Evolutionary conservation across 352 stramenopile species (phyloP), one percentile per base, ranked within the genome.

Genomic region (Pythium angustatum): DNA sequence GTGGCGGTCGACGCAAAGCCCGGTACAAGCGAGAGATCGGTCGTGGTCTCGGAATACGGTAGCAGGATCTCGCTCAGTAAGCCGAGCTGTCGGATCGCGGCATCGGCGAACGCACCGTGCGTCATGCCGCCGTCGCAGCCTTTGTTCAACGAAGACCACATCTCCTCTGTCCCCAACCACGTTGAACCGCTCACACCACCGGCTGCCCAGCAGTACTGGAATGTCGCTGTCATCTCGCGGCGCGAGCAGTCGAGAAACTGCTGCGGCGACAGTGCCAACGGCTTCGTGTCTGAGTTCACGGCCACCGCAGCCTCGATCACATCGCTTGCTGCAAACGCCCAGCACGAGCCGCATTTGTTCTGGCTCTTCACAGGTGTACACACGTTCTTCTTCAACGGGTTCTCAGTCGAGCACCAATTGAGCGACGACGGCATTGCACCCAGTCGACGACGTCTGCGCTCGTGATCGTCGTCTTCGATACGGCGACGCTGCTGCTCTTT

Each of bases 241-340:
- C 75, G 88, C 52, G 83, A 92, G 71, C 85, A 94, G 40, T 85
- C 75, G 15, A 94, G 58, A 38, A 94, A 83, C 57, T 94, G 85
- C 66, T 94, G 85, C 30, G 85, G 83, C 10, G 85, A 94, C 41
- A 94, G 65, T 44, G 85, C 74, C 28, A 78, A 60, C 31, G 85
- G 73, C 7, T 65, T 11, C 12, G 69, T 77, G 44, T 76, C 57
- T 10, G 73, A 71, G 50, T 66, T 75, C 3, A 91, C 65, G 3
- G 71, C 77, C 8, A 92, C 85, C 5, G 82, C 83, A 12, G 79
- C 85, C 66, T 94, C 85, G 56, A 94, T 94, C 6, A 68, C 69
- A 68, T 94, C 85, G 24, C 83, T 79, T 0, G 85, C 85, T 0
- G 85, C 85, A 64, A 92, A 94, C n/a, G 85, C 81, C 83, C 85